Percentiles rank a stretch among this genome's conserved stretches.
phyloP scores from a whole-genome alignment of 148 eudicot species.

The Vaccinium corymbosum region DNA sequence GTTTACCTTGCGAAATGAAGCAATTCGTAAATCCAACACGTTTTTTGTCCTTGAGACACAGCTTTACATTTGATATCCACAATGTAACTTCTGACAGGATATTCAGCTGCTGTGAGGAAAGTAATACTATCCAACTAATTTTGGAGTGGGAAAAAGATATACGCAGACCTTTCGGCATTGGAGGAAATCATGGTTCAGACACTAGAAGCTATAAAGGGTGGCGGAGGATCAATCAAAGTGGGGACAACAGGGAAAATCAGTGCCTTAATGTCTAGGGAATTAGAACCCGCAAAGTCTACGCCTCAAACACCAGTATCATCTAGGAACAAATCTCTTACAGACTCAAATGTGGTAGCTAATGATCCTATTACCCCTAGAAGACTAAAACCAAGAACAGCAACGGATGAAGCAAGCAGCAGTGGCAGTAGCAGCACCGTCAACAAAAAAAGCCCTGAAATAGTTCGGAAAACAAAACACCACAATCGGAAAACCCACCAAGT shows the following conservation, averaged over 20 bases:
- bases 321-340: conserved; percentile 17
- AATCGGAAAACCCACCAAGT: conserved; percentile 35
- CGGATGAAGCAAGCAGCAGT: conserved; percentile 55
- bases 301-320: conserved; percentile 22
- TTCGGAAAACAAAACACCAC: conserved; percentile 32
- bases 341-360: conserved; percentile 16
- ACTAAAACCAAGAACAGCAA: conserved; percentile 38
- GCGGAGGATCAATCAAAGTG: conserved; percentile 82
- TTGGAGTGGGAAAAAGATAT: not conserved
- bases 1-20: not conserved
- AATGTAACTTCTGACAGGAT: conserved; percentile 8
- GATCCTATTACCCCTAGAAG: conserved; percentile 29
- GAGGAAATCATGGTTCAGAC: conserved; percentile 54
- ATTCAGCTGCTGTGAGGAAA: not conserved
- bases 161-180: not conserved
- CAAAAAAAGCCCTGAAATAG: conserved; percentile 34
- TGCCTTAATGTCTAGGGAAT: conserved; percentile 68
- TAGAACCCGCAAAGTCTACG: conserved; percentile 41
- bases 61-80: not conserved
- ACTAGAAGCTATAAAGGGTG: conserved; percentile 71
- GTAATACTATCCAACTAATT: not conserved
- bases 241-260: conserved; percentile 77
- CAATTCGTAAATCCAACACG: not conserved
- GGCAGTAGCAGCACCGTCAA: conserved; percentile 20
- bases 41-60: not conserved